Conservation (phyloP, 768 basidiomycete genomes). For the Rhodotorula paludigena region DNA sequence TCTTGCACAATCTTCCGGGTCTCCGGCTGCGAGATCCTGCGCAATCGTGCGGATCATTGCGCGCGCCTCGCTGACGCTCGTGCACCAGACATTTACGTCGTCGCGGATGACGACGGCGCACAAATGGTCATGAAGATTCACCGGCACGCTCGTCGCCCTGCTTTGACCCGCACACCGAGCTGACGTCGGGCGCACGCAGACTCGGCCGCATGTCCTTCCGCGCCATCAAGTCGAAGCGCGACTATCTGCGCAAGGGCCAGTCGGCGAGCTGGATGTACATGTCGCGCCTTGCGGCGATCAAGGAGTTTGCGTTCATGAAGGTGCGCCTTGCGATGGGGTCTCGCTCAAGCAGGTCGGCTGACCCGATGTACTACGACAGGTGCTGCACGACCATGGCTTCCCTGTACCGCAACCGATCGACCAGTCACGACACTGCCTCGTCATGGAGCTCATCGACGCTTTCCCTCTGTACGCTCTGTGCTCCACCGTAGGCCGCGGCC, state of each 20-base stretch:
- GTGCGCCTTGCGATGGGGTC: no score
- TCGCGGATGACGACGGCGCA: constrained; percentile 74
- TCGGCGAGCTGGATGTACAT: constrained; percentile 99
- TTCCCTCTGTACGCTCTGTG: constrained; percentile 72
- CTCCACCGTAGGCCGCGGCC: neutral
- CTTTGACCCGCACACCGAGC: neutral
- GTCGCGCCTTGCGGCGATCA: constrained; percentile 90
- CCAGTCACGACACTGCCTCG: constrained; percentile 86
- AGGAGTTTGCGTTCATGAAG: constrained; percentile 99
- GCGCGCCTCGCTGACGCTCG: neutral
- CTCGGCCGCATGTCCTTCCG: constrained; percentile 97
- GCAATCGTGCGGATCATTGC: no score
- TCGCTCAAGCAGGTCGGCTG: no score
- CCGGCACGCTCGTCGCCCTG: constrained; percentile 52
- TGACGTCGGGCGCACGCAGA: constrained; percentile 50
- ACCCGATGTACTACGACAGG: constrained; percentile 60
- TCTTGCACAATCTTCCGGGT: no score
- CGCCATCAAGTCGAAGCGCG: constrained; percentile 90
- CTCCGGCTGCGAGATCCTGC: no score
- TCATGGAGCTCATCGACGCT: constrained; percentile 94
- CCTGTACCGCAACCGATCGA: constrained; percentile 91
- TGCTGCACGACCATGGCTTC: constrained; percentile 82
- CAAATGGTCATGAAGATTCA: constrained; percentile 91
- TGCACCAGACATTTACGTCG: constrained; percentile 73
- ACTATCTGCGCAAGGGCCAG: constrained; percentile 91